Base-by-base conservation (phyloP, 768 basidiomycete genomes). In the Sarcodon sp. region DNA sequence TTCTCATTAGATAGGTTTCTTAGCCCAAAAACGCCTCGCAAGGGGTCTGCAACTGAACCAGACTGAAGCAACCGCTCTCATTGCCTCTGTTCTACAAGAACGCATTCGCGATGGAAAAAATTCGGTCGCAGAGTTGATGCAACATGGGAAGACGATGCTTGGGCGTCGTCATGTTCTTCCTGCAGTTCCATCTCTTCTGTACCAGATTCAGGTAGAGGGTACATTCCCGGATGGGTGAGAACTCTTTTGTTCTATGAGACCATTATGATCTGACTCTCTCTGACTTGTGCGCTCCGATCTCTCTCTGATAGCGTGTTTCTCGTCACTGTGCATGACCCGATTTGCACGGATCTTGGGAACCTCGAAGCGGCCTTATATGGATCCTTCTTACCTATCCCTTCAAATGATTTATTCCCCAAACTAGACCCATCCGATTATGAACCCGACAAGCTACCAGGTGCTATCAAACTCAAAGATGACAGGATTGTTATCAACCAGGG, bases 311-410 rank as follows among this genome's bases (percentile, higher is more conserved):
- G 83, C 0, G 86, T 90, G 0, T 99, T 98, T 66, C 75, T 99
- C n/a, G 93, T 98, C 35, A 94, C 94, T 0, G 89, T 98, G 1
- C 93, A 97, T 58, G 85, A 94, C 56, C 94, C 96, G 15, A 83
- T 99, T 52, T 89, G 84, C 60, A 82, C 89, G 0, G 80, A 89
- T 50, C 64, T 74, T 36, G 90, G 91, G 0, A 67, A 93, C 58
- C 67, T 97, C 15, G 67, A 66, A 4, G 76, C 81, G n/a, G 93
- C 94, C 0, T 71, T 99, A n/a, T 90, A 91, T 52, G 91, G 92
- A 8, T 93, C 91, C 0, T 97, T 97, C 67, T 69, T 97, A 0
- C 94, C 94, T 3, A 61, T 84, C 3, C 94, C 93, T 0, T 61
- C 75, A 0, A 62, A 75, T 9, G 68, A 76, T 49, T 50, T 67